These are phyloP conservation scores for Neonectria punicea DNA, from an alignment of 2,329 filamentous ascomycete genomes.

Conservation along the genomic window DNA sequence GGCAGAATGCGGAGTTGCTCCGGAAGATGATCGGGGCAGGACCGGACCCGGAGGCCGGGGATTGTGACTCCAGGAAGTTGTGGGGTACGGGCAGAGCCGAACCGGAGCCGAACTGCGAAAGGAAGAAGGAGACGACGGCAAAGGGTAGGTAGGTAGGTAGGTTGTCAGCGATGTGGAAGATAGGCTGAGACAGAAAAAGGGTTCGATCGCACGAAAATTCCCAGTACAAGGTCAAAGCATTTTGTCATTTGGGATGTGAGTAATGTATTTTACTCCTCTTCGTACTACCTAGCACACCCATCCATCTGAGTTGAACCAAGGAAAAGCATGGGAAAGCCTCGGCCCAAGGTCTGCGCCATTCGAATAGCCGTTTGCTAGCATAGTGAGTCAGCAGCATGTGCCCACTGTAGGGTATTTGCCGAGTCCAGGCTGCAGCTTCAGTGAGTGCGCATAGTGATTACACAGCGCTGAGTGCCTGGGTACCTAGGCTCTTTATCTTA, in stretches of 20 bases:
- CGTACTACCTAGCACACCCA: background rate
- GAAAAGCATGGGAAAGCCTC: constrained; percentile 35
- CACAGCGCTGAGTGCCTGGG: background rate
- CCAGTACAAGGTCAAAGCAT: background rate
- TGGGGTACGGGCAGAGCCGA: constrained; percentile 19
- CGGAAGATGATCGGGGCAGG: background rate
- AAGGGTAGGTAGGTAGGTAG: no score
- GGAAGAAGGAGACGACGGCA: background rate
- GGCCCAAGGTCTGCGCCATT: constrained; percentile 22
- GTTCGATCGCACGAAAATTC: background rate
- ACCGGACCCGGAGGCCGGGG: constrained; percentile 9
- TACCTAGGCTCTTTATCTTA: constrained; percentile 20
- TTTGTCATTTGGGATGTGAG: constrained; percentile 26
- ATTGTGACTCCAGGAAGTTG: background rate
- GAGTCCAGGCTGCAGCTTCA: background rate
- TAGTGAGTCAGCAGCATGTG: background rate
- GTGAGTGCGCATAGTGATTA: background rate
- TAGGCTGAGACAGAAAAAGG: background rate
- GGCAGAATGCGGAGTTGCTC: background rate
- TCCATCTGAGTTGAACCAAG: background rate
- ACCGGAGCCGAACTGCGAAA: constrained; percentile 6
- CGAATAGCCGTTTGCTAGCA: background rate
- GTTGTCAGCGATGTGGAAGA: background rate
- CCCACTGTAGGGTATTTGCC: background rate
- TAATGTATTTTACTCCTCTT: background rate